Evolutionary conservation across 495 filamentous ascomycete species (phyloP).

Genomic region (Podospora fimiseda): DNA sequence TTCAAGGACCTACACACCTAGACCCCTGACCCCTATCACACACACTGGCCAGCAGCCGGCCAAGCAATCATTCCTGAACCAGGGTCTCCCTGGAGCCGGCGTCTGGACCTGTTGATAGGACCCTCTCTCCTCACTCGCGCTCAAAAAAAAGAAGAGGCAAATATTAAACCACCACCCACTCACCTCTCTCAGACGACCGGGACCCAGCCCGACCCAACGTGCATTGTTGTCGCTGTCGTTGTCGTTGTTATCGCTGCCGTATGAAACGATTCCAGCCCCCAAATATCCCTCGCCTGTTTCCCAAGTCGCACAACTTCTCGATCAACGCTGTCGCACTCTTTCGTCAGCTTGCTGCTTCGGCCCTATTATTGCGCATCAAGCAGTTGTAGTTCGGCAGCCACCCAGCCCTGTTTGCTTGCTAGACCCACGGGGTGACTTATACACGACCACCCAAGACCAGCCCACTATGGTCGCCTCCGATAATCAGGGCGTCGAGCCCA

Average conservation of each 20-base stretch:
- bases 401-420: background rate
- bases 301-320: background rate
- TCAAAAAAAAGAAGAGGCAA: background rate
- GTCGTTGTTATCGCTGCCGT: background rate
- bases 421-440: background rate
- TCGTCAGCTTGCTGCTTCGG: slow-evolving; percentile 7
- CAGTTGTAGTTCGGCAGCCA: background rate
- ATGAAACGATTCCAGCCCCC: slow-evolving; percentile 4
- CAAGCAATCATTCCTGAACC: slow-evolving; percentile 2
- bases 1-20: background rate
- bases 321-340: background rate
- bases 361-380: slow-evolving; percentile 6
- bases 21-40: slow-evolving; percentile 4
- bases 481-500: slow-evolving; percentile 23
- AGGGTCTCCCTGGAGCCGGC: background rate
- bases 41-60: slow-evolving; percentile 8
- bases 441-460: slow-evolving; percentile 1
- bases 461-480: slow-evolving; percentile 21
- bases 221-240: background rate
- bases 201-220: background rate
- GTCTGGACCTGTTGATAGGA: background rate
- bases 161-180: background rate
- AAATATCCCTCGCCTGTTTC: background rate
- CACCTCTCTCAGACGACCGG: background rate
- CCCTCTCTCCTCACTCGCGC: background rate